Conservation (phyloP, 495 filamentous ascomycete genomes). For the Talaromyces proteolyticus region DNA sequence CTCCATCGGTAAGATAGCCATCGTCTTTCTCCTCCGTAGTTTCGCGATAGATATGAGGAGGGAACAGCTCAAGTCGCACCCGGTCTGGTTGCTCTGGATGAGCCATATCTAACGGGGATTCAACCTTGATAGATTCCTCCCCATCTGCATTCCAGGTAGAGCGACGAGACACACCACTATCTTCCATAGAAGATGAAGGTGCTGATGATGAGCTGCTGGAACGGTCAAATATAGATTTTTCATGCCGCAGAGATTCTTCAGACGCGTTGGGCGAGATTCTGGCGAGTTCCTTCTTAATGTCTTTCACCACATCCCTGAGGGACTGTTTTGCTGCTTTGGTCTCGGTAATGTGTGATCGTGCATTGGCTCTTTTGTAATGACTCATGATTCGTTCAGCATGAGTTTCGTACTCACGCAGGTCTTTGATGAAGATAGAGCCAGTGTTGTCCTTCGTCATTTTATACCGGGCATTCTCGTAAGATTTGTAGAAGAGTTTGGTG, state of each 20-base stretch:
- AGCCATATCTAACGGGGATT: conserved; percentile 28
- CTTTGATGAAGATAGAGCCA: conserved; percentile 42
- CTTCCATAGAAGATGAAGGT: conserved; percentile 30
- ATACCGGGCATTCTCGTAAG: conserved; percentile 55
- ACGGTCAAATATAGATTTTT: conserved; percentile 67
- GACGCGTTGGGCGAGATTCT: conserved; percentile 44
- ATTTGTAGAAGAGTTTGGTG: conserved; percentile 52
- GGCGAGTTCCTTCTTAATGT: conserved; percentile 54
- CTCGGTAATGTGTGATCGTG: conserved; percentile 4
- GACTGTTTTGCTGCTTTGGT: conserved; percentile 39
- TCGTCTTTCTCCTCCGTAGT: conserved; percentile 24
- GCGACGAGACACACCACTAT: conserved; percentile 22
- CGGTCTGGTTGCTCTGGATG: conserved; percentile 10
- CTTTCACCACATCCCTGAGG: conserved; percentile 42
- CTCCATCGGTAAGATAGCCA: conserved; percentile 41
- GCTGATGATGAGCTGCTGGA: conserved; percentile 59
- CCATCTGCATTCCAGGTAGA: conserved; percentile 30
- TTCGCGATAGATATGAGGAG: conserved; percentile 32
- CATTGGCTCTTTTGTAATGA: conserved; percentile 24
- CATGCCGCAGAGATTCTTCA: conserved; percentile 39
- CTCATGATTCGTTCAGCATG: conserved; percentile 54
- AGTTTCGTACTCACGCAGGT: conserved; percentile 65
- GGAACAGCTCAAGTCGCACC: conserved; percentile 26
- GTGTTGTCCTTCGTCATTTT: conserved; percentile 39
- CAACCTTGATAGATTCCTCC: conserved; percentile 17